Evolutionary conservation across 2,329 filamentous ascomycete species (phyloP).

Genomic region (Echinosphaeria canescens): DNA sequence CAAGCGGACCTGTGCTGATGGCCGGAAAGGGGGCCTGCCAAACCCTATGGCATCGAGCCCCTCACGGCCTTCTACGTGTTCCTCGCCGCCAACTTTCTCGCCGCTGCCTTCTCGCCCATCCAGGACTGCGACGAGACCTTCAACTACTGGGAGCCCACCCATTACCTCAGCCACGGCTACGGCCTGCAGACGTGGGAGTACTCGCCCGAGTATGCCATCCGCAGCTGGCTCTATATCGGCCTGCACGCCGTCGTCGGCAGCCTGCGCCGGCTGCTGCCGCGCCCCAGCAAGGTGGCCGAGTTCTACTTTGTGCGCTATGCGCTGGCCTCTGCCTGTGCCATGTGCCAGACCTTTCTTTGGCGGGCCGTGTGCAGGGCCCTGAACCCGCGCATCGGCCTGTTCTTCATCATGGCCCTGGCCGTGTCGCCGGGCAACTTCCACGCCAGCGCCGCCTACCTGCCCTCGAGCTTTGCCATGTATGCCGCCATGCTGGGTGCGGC

Average conservation of each 20-base stretch:
- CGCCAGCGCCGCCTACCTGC: conserved; percentile 67
- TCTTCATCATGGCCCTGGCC: conserved; percentile 60
- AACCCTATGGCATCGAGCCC: conserved; percentile 43
- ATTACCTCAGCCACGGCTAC: conserved; percentile 84
- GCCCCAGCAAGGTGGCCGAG: conserved; percentile 42
- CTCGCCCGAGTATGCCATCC: conserved; percentile 81
- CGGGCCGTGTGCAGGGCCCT: conserved; percentile 54
- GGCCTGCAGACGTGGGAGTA: conserved; percentile 98
- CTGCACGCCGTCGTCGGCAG: conserved; percentile 58
- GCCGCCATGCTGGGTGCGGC: conserved; percentile 68
- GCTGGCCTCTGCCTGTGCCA: conserved; percentile 56
- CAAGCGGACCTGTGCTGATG: not conserved
- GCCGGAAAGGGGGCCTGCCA: conserved; percentile 20
- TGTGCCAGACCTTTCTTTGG: conserved; percentile 68
- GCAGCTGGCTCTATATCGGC: conserved; percentile 80
- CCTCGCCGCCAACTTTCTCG: conserved; percentile 47
- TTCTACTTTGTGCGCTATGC: conserved; percentile 73
- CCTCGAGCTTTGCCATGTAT: conserved; percentile 96
- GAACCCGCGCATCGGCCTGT: conserved; percentile 63
- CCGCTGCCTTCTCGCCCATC: conserved; percentile 71
- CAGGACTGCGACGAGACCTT: conserved; percentile 98
- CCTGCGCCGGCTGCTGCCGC: conserved; percentile 39
- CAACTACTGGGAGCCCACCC: conserved; percentile 97
- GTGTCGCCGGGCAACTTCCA: conserved; percentile 88
- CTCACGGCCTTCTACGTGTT: conserved; percentile 68